Evolutionary conservation across 805 yeast species (phyloP), one percentile per base, ranked within the genome.

Genomic region (Candida nonsorbophila): DNA sequence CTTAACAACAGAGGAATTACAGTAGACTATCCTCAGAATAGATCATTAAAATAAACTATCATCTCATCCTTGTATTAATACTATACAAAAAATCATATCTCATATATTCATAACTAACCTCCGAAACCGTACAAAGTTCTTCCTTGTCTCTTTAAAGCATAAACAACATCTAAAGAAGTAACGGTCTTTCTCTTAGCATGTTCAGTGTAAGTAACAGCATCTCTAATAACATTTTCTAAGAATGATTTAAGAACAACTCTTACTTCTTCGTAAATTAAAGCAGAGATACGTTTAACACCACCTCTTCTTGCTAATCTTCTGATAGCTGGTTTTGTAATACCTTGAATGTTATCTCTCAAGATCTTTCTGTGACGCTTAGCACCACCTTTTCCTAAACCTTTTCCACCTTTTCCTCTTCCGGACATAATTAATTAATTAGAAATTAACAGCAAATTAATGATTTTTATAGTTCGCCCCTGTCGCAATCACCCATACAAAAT

Each of bases 161-260:
- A 88, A 57, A 88, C 97, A 50, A 88, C 97, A 64, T 88, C 97
- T 59, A 88, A 78, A 42, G 97, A 87, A 49, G 97, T 88, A 55
- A 88, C 97, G 47, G 97, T 90, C 88, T 88, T 88, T 82, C 97
- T 86, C 92, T 90, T 90, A 57, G 97, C 97, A 82, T 88, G 97
- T 74, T 90, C 97, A 49, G 97, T 90, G 77, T 88, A 88, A 55
- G 96, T 86, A 55, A 90, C 96, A 55, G 97, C 97, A 56, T 90
- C 97, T 77, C 96, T 85, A 72, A 88, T 90, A 51, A 90, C 96
- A 60, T 84, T 80, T 71, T 85, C 95, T 64, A 88, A 78, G 84
- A 88, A 88, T 32, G 94, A 74, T 73, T 87, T 87, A 49, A 88
- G 75, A 49, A 90, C 97, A 51, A 82, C 87, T 77, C 97, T 86